Evolutionary conservation across 331 rosid species (phyloP).

Genomic region (Telfairia occidentalis): DNA sequence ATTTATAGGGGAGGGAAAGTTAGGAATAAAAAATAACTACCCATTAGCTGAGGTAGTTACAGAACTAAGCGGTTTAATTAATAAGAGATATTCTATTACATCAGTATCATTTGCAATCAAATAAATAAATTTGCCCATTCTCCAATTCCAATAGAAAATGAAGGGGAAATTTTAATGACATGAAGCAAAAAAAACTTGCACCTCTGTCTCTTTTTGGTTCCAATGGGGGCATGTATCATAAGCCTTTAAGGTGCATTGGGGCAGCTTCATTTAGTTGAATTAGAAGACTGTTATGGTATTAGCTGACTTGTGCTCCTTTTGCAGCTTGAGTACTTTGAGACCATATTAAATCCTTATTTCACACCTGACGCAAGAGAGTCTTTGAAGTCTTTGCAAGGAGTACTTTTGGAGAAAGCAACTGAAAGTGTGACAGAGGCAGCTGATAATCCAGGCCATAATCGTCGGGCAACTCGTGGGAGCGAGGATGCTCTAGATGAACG

Average conservation of each 20-base stretch:
- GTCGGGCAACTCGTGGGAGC: slow-evolving; percentile 92
- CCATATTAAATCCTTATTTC: slow-evolving; percentile 78
- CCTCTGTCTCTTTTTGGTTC: neutral
- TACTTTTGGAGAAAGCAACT: slow-evolving; percentile 89
- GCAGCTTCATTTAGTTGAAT: neutral
- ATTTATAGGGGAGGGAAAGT: too few species aligned
- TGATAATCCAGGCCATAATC: slow-evolving; percentile 82
- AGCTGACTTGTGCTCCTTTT: slow-evolving; percentile 11
- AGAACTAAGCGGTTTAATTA: too few species aligned
- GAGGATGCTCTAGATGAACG: slow-evolving; percentile 85
- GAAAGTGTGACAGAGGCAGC: slow-evolving; percentile 55
- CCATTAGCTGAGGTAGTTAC: too few species aligned
- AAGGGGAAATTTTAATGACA: neutral
- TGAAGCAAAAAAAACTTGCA: neutral
- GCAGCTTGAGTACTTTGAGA: slow-evolving; percentile 98
- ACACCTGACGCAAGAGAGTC: slow-evolving; percentile 90
- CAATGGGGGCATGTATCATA: neutral
- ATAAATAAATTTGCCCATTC: neutral
- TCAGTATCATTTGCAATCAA: neutral
- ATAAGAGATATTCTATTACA: too few species aligned
- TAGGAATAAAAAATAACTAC: too few species aligned
- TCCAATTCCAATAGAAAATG: neutral
- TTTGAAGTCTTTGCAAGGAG: slow-evolving; percentile 78
- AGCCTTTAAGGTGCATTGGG: neutral
- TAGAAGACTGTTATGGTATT: neutral